Evolutionary conservation across 495 filamentous ascomycete species (phyloP).

Genomic region (Penicillium robsamsonii): DNA sequence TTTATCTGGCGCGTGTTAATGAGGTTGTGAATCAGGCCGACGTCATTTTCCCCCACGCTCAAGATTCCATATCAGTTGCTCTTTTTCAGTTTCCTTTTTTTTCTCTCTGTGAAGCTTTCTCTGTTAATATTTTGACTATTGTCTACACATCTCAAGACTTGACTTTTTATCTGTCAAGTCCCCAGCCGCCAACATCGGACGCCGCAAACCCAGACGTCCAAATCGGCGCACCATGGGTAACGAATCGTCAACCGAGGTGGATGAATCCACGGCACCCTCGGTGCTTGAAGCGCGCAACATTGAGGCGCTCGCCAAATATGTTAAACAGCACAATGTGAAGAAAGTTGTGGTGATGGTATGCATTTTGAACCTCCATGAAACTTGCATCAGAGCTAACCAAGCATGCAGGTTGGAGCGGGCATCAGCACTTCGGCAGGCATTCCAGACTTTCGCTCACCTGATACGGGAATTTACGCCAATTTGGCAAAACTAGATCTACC

Average conservation of each 20-base stretch:
- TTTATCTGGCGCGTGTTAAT: neutral
- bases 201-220: conserved; percentile 31
- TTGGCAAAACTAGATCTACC: conserved; percentile 79
- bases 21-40: conserved; percentile 19
- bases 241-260: conserved; percentile 61
- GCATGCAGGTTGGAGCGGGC: conserved; percentile 46
- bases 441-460: conserved; percentile 83
- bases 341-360: conserved; percentile 75
- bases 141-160: neutral
- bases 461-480: conserved; percentile 86
- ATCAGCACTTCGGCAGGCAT: conserved; percentile 83
- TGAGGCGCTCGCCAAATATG: conserved; percentile 69
- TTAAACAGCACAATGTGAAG: conserved; percentile 62
- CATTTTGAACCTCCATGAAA: neutral
- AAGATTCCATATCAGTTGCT: conserved; percentile 5
- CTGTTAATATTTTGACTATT: neutral
- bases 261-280: conserved; percentile 60
- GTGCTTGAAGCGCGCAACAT: conserved; percentile 67
- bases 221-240: conserved; percentile 61
- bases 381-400: neutral
- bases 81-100: neutral
- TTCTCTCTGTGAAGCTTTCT: neutral
- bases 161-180: neutral
- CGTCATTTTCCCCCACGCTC: conserved; percentile 17
- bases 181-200: conserved; percentile 31